phyloP scores from a whole-genome alignment of 805 yeast species.

The Wickerhamomyces canadensis region DNA sequence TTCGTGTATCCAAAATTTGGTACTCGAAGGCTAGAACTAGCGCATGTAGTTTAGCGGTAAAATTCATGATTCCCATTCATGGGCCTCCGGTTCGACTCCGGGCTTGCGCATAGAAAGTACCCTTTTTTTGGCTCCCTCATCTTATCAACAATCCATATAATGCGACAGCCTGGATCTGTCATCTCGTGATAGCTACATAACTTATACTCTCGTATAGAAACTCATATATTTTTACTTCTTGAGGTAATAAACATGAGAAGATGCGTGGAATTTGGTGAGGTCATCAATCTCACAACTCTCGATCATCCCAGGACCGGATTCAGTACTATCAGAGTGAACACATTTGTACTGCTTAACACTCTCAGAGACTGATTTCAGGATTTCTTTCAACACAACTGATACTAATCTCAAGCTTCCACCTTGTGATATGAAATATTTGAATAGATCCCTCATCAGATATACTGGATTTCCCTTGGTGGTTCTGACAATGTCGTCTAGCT shows the following conservation, averaged over 20 bases:
- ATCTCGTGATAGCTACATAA: too few species aligned
- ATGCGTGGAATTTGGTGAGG: slow-evolving; percentile 7
- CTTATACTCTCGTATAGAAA: too few species aligned
- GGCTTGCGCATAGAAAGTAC: slow-evolving; percentile 7
- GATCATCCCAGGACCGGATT: background rate
- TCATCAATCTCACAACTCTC: slow-evolving; percentile 5
- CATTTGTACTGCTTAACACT: slow-evolving; percentile 6
- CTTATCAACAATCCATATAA: too few species aligned
- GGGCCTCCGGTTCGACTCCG: slow-evolving; percentile 14
- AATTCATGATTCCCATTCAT: slow-evolving; percentile 12
- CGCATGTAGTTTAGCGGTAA: slow-evolving; percentile 12
- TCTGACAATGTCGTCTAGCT: slow-evolving; percentile 33
- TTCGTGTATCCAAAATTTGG: too few species aligned
- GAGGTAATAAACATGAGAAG: too few species aligned
- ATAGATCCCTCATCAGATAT: slow-evolving; percentile 33
- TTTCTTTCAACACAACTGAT: slow-evolving; percentile 29
- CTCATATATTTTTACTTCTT: too few species aligned
- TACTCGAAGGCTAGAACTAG: too few species aligned
- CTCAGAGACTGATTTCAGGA: slow-evolving; percentile 23
- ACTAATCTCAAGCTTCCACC: slow-evolving; percentile 36
- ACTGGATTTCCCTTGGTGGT: slow-evolving; percentile 33
- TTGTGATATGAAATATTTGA: slow-evolving; percentile 35
- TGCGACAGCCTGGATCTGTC: too few species aligned
- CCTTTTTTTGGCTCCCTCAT: too few species aligned
- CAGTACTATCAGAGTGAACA: background rate